Conservation (phyloP, 257 asterid genomes). For the Solanum rostratum region DNA sequence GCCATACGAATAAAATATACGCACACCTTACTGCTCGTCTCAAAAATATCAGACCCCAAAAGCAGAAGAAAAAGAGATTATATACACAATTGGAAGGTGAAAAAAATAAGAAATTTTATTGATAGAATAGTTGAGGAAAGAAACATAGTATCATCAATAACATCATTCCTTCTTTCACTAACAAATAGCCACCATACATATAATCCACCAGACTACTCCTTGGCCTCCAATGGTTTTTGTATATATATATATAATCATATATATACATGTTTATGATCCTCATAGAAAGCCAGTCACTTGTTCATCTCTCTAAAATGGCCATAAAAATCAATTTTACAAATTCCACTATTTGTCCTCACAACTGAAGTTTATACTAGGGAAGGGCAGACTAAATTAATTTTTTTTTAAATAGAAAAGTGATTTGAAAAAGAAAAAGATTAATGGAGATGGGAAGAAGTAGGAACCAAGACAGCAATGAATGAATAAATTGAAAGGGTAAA, state of each 20-base stretch:
- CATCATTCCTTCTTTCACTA: slow-evolving; percentile 35
- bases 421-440: neutral
- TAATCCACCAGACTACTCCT: slow-evolving; percentile 9
- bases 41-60: too few species aligned
- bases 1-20: too few species aligned
- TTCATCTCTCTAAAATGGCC: slow-evolving; percentile 12
- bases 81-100: too few species aligned
- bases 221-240: slow-evolving; percentile 34
- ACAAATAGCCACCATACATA: slow-evolving; percentile 27
- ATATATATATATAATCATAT: slow-evolving; percentile 34
- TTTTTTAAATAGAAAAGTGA: slow-evolving; percentile 1
- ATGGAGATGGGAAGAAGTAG: slow-evolving; percentile 5
- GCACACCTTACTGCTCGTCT: too few species aligned
- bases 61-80: too few species aligned
- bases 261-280: slow-evolving; percentile 35
- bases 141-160: slow-evolving; percentile 31
- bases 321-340: slow-evolving; percentile 20
- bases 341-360: slow-evolving; percentile 28
- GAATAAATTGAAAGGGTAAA: slow-evolving; percentile 39
- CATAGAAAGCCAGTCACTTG: slow-evolving; percentile 21
- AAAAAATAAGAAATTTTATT: slow-evolving; percentile 17
- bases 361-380: slow-evolving; percentile 7
- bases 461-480: slow-evolving; percentile 29
- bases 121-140: slow-evolving; percentile 39
- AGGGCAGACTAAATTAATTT: slow-evolving; percentile 3